phyloP scores from a whole-genome alignment of 257 asterid genomes.

The Henckelia pumila region DNA sequence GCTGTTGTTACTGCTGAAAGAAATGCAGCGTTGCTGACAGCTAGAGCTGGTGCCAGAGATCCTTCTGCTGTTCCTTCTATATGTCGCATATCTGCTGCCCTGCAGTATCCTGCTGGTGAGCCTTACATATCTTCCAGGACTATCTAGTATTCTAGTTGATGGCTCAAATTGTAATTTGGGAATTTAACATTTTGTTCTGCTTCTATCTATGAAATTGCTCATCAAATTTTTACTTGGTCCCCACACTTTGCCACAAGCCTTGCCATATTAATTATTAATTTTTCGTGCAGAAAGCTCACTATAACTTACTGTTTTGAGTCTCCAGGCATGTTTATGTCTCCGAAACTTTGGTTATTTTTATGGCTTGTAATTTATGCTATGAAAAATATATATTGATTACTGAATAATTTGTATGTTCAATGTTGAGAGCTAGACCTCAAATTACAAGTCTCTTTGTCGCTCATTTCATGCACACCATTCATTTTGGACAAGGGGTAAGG shows the following conservation, averaged over 20 bases:
- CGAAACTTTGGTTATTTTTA: background rate
- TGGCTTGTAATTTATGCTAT: background rate
- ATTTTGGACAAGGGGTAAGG: background rate
- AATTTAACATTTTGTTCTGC: conserved; percentile 17
- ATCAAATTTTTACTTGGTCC: conserved; percentile 8
- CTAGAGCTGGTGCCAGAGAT: conserved; percentile 97
- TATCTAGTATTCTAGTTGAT: conserved; percentile 14
- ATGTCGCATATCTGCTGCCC: conserved; percentile 96
- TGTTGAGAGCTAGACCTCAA: background rate
- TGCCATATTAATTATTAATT: background rate
- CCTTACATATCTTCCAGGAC: conserved; percentile 20
- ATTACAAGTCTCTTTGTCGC: background rate
- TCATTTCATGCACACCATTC: background rate
- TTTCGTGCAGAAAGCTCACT: background rate
- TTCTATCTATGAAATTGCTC: background rate
- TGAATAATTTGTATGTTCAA: background rate
- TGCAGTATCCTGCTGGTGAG: conserved; percentile 92
- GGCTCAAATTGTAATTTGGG: conserved; percentile 12
- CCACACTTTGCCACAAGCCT: conserved; percentile 20
- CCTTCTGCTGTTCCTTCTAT: conserved; percentile 97
- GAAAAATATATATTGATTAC: background rate
- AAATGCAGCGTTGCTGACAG: conserved; percentile 82
- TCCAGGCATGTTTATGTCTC: conserved; percentile 14
- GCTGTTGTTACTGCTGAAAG: conserved; percentile 87
- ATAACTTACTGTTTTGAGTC: background rate